A percentile compares a stretch with the other conserved stretches of the same genome.
Conservation (phyloP, 805 yeast species). For the Wickerhamomyces xylosicus region DNA sequence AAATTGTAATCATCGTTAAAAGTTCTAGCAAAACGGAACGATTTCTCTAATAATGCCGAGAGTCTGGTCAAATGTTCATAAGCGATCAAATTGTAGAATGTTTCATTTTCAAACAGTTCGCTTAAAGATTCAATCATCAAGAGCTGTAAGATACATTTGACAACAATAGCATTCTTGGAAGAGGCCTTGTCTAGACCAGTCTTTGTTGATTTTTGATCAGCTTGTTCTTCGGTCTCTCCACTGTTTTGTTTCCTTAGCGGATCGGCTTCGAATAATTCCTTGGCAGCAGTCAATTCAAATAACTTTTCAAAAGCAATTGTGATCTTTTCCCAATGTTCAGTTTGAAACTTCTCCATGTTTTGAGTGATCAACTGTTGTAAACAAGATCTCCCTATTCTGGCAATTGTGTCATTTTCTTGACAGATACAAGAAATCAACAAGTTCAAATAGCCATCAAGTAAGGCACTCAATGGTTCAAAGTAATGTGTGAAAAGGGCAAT, state of each 20-base stretch:
- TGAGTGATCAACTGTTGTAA: conserved; percentile 69
- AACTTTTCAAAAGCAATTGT: conserved; percentile 55
- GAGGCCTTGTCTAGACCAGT: conserved; percentile 33
- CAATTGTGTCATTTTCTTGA: conserved; percentile 94
- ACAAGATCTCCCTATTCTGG: conserved; percentile 89
- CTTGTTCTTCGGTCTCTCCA: background rate
- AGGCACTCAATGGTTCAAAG: conserved; percentile 63
- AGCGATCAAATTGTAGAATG: conserved; percentile 62
- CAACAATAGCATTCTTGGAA: conserved; percentile 69
- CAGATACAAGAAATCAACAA: conserved; percentile 81
- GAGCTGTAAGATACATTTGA: conserved; percentile 84
- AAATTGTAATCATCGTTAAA: conserved; percentile 86
- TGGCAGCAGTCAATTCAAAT: conserved; percentile 79
- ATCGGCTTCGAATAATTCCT: conserved; percentile 58
- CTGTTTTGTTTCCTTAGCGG: conserved; percentile 26
- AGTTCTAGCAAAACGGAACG: conserved; percentile 74
- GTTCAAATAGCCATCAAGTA: conserved; percentile 71
- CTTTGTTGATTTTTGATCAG: no score
- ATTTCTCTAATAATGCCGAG: conserved; percentile 47
- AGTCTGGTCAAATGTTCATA: conserved; percentile 49
- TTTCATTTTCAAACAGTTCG: conserved; percentile 65
- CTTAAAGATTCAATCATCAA: conserved; percentile 79
- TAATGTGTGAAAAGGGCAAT: conserved; percentile 75
- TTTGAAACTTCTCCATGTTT: conserved; percentile 54
- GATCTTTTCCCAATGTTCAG: conserved; percentile 66